phyloP scores from a whole-genome alignment of 2,329 filamentous ascomycete genomes.

The Cladosporium sp. region DNA sequence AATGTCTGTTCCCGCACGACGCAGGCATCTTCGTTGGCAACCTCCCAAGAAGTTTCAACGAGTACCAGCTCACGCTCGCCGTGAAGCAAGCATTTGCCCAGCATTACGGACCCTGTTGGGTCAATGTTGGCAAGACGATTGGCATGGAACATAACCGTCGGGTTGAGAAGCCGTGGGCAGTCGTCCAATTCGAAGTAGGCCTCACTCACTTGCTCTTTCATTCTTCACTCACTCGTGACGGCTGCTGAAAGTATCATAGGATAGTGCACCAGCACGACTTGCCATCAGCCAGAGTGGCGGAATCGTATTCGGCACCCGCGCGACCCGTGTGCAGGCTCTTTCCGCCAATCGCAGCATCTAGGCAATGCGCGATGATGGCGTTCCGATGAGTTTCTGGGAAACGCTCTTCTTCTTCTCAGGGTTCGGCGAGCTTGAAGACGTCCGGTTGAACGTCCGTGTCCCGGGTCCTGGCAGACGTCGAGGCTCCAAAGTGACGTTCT shows the following conservation, averaged over 20 bases:
- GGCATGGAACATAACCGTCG: too few relatives aligned
- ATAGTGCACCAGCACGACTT: not conserved
- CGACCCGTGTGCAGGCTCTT: not conserved
- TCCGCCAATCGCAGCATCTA: not conserved
- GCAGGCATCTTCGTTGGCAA: conserved; percentile 4
- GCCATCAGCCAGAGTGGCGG: not conserved
- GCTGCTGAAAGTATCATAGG: not conserved
- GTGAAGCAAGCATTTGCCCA: not conserved
- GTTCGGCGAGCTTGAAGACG: not conserved
- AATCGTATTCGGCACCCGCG: not conserved
- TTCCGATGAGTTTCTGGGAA: not conserved
- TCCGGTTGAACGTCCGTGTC: not conserved
- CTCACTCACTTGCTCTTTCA: not conserved
- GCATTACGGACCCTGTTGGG: not conserved
- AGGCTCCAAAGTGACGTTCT: not conserved
- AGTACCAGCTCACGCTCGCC: not conserved
- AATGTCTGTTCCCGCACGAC: not conserved
- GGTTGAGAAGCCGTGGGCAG: not conserved
- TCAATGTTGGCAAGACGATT: not conserved
- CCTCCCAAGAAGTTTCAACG: not conserved
- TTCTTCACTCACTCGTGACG: too few relatives aligned
- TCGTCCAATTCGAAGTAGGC: not conserved
- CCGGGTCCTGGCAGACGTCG: not conserved
- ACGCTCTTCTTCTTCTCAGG: not conserved
- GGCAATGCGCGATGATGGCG: conserved; percentile 3